Conservation (phyloP, 2,329 filamentous ascomycete genomes). For the Talaromyces piceae region DNA sequence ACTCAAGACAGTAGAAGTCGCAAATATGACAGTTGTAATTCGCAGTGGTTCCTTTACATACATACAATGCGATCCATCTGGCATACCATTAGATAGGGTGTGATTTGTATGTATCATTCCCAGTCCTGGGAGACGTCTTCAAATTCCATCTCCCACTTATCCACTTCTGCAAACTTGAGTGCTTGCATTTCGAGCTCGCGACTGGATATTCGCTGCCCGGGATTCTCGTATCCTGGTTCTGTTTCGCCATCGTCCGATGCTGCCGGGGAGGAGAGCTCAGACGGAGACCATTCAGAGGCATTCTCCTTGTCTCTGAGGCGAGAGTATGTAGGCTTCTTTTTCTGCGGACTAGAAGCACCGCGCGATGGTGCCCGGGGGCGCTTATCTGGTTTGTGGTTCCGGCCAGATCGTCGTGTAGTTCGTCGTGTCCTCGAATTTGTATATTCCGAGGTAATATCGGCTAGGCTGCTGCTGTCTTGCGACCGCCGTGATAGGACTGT, state of each 20-base stretch:
- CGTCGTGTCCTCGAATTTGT: constrained; percentile 14
- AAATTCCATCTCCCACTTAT: constrained; percentile 38
- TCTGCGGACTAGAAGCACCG: neutral
- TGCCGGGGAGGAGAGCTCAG: constrained; percentile 26
- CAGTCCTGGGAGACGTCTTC: constrained; percentile 26
- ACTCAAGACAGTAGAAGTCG: neutral
- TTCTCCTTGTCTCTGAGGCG: constrained; percentile 26
- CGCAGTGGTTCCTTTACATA: neutral
- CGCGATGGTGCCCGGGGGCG: neutral
- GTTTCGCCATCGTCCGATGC: constrained; percentile 21
- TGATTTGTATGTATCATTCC: constrained; percentile 1
- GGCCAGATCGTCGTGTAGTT: constrained; percentile 7
- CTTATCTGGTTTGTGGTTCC: constrained; percentile 14
- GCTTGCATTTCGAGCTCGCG: constrained; percentile 30
- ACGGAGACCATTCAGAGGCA: constrained; percentile 19
- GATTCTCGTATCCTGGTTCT: constrained; percentile 12
- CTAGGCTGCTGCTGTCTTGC: constrained; percentile 14
- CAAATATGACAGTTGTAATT: neutral
- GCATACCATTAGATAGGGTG: neutral
- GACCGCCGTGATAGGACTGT: constrained; percentile 12
- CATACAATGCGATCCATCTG: neutral
- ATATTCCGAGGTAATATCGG: constrained; percentile 17
- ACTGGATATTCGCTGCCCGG: constrained; percentile 21
- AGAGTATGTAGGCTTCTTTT: constrained; percentile 12
- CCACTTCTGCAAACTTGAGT: constrained; percentile 35